A percentile compares a stretch with the other conserved stretches of the same genome.
phyloP scores from a whole-genome alignment of 805 yeast species.

The Myxozyma nipponensis region DNA sequence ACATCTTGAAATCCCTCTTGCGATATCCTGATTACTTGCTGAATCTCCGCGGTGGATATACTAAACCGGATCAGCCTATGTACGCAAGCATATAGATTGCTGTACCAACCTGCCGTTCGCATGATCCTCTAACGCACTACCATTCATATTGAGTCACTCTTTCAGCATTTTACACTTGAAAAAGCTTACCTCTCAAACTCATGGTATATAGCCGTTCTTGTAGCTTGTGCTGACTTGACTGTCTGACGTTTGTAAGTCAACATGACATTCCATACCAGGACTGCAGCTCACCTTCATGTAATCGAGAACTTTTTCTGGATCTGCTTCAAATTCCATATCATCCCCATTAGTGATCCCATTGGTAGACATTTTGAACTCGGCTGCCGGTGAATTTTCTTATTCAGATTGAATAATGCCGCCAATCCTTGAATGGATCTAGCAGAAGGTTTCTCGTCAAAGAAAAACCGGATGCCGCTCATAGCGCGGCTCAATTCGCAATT shows the following conservation, averaged over 20 bases:
- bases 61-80: slow-evolving; percentile 2
- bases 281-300: slow-evolving; percentile 18
- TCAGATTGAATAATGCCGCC: too few species aligned
- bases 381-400: too few species aligned
- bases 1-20: slow-evolving; percentile 28
- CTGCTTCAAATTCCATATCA: slow-evolving; percentile 9
- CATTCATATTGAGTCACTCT: not conserved
- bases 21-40: slow-evolving; percentile 23
- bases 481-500: too few species aligned
- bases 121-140: slow-evolving; percentile 23
- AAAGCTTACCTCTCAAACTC: slow-evolving; percentile 22
- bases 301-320: slow-evolving; percentile 11
- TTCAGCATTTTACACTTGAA: not conserved
- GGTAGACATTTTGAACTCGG: not conserved
- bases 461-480: too few species aligned
- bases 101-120: slow-evolving; percentile 16
- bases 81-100: too few species aligned
- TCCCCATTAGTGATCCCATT: not conserved
- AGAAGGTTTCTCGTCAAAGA: too few species aligned
- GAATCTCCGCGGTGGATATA: slow-evolving; percentile 17
- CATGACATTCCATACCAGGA: not conserved
- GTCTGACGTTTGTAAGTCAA: slow-evolving; percentile 5
- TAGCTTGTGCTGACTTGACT: slow-evolving; percentile 22
- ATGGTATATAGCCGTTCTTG: slow-evolving; percentile 27
- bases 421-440: too few species aligned